These are phyloP conservation scores for Hirsutella thompsonii DNA, from an alignment of 2,329 filamentous ascomycete species.

Conservation along the genomic window DNA sequence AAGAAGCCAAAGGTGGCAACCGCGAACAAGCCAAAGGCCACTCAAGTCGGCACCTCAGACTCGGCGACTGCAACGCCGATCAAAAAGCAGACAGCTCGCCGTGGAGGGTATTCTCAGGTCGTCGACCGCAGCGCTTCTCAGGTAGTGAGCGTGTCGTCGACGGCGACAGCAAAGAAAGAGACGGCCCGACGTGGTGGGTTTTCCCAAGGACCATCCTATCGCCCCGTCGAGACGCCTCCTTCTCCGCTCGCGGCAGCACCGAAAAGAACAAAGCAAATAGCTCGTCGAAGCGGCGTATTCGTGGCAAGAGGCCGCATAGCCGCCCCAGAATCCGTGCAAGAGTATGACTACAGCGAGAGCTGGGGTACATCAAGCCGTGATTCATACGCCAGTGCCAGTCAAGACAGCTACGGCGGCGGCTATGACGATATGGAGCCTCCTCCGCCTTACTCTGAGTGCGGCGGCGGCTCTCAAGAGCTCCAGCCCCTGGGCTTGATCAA, in stretches of 20 bases:
- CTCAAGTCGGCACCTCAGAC: not conserved
- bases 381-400: not conserved
- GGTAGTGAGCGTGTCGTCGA: not conserved
- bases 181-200: conserved; percentile 7
- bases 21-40: conserved; percentile 1
- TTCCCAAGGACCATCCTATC: conserved; percentile 5
- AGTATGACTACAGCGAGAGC: no score
- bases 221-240: not conserved
- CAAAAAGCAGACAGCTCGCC: not conserved
- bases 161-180: conserved; percentile 3
- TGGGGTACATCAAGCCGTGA: no score
- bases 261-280: conserved; percentile 8
- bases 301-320: conserved; percentile 11
- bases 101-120: not conserved
- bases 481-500: conserved; percentile 25
- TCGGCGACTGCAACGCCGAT: not conserved
- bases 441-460: conserved; percentile 8
- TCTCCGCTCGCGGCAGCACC: conserved; percentile 1
- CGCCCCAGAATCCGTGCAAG: not conserved
- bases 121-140: not conserved
- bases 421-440: no score
- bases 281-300: conserved; percentile 14
- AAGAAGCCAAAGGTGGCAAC: not conserved
- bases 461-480: conserved; percentile 4
- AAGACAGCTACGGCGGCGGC: conserved; percentile 1